phyloP scores from a whole-genome alignment of 345 rosid genomes.

The Limnanthes douglasii region DNA sequence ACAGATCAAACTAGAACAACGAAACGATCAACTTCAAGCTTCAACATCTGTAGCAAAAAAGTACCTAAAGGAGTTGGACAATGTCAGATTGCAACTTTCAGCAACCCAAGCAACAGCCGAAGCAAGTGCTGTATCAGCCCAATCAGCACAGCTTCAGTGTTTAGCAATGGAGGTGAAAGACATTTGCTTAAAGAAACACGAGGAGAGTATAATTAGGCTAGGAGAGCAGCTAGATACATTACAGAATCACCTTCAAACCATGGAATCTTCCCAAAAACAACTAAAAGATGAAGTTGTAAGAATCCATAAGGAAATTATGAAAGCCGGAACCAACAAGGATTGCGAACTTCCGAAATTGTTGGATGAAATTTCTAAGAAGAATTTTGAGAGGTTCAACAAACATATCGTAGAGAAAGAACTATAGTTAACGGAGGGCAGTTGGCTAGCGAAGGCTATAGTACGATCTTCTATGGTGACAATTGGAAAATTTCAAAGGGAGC shows the following conservation, averaged over 20 bases:
- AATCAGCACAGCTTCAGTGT: constrained; percentile 62
- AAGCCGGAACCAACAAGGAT: constrained; percentile 39
- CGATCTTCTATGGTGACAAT: no score
- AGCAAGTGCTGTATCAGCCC: constrained; percentile 70
- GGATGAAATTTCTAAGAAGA: constrained; percentile 61
- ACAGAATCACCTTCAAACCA: constrained; percentile 53
- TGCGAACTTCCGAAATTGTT: constrained; percentile 35
- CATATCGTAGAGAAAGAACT: constrained; percentile 48
- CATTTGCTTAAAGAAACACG: constrained; percentile 43
- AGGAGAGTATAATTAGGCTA: constrained; percentile 46
- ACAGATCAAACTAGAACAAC: constrained; percentile 54
- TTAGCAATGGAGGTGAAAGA: constrained; percentile 39
- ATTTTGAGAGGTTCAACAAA: constrained; percentile 38
- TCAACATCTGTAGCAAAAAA: constrained; percentile 59
- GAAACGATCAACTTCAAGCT: constrained; percentile 43
- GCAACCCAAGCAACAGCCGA: constrained; percentile 58
- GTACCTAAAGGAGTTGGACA: constrained; percentile 52
- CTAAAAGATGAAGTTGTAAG: constrained; percentile 63
- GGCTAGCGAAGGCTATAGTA: no score
- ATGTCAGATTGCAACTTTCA: constrained; percentile 45
- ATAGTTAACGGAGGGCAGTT: no score
- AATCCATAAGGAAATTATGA: constrained; percentile 56
- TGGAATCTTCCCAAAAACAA: constrained; percentile 67
- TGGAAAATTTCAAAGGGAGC: no score
- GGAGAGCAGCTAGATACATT: constrained; percentile 42